Evolutionary conservation across 306 rosid species (phyloP), one percentile per base, ranked within the genome.

Genomic region (Lathyrus oleraceus): DNA sequence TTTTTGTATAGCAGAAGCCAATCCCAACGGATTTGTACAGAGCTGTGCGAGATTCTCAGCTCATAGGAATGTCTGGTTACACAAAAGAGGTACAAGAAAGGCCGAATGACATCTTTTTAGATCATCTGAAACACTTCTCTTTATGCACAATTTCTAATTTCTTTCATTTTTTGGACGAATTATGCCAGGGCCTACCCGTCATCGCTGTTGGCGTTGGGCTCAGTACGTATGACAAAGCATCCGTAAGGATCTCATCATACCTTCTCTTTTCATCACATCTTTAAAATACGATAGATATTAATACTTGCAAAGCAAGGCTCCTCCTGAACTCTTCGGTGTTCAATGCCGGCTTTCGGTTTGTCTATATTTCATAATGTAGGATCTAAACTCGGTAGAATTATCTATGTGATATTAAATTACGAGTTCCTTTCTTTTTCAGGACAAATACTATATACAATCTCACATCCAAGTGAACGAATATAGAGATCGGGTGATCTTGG

Each of bases 381-480:
- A 32, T 67, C 9, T 53, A 28, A 20, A 45, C 17, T 49, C 49
- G 5, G 57, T 56, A 20, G 28, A 11, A 60, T 74, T 32, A 52
- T 49, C 48, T 9, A 23, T 67, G 56, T 69, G 58, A 61, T 67
- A 59, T 74, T 63, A 12, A 72, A 61, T 40, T 58, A 45, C 20
- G 9, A 15, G 7, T 68, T 61, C 1, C 19, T 16, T 69, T 75
- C 32, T 61, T 32, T 52, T 76, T 74, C 80, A 94, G 99, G 96
- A 87, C 79, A 84, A 91, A 72, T 79, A 86, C 82, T 95, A 95
- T 81, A 86, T 95, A 75, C 97, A 95, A 69, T 91, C 97, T 7
- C 96, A 95, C 79, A 91, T 95, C 82, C 97, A 95, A 83, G 64
- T 89, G 80, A 95, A 95, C 13, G 99, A 95, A 82, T 95, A 86